These are phyloP conservation scores for Nannochloris sp. DNA, from an alignment of 139 green algal genomes.

Conservation along the genomic window DNA sequence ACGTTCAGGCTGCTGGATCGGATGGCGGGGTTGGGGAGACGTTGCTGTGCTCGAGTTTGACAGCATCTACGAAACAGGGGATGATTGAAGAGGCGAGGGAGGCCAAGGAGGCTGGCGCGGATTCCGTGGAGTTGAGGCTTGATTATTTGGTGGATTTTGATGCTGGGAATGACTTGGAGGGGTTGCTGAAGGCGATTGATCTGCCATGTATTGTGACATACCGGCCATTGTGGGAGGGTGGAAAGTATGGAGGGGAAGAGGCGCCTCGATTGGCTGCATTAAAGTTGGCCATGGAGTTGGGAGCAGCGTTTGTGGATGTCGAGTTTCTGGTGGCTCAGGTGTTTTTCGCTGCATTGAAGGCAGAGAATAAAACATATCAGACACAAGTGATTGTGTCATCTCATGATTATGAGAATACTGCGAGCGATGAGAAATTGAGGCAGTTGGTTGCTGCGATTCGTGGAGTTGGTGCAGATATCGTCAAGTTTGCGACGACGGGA, in stretches of 20 bases:
- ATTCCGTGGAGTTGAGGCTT: slow-evolving; percentile 80
- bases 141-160: slow-evolving; percentile 62
- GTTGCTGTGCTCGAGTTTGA: slow-evolving; percentile 62
- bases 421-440: slow-evolving; percentile 49
- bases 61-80: slow-evolving; percentile 44
- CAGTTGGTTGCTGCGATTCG: slow-evolving; percentile 45
- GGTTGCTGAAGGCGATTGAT: slow-evolving; percentile 45
- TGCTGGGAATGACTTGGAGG: slow-evolving; percentile 38
- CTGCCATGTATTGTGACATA: slow-evolving; percentile 78
- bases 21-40: slow-evolving; percentile 3
- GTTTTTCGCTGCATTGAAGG: slow-evolving; percentile 54
- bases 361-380: slow-evolving; percentile 10
- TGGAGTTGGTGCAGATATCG: slow-evolving; percentile 70
- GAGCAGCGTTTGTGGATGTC: slow-evolving; percentile 84
- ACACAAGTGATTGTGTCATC: slow-evolving; percentile 86
- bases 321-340: slow-evolving; percentile 68
- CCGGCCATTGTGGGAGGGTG: slow-evolving; percentile 83
- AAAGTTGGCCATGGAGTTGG: slow-evolving; percentile 54
- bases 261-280: slow-evolving; percentile 54
- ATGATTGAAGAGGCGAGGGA: slow-evolving; percentile 63
- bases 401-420: slow-evolving; percentile 84
- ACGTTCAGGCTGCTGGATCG: too few species aligned
- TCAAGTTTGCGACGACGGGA: slow-evolving; percentile 88
- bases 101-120: slow-evolving; percentile 45
- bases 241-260: slow-evolving; percentile 78